Conservation (phyloP, 2,329 filamentous ascomycete genomes). For the Massarina eburnea region DNA sequence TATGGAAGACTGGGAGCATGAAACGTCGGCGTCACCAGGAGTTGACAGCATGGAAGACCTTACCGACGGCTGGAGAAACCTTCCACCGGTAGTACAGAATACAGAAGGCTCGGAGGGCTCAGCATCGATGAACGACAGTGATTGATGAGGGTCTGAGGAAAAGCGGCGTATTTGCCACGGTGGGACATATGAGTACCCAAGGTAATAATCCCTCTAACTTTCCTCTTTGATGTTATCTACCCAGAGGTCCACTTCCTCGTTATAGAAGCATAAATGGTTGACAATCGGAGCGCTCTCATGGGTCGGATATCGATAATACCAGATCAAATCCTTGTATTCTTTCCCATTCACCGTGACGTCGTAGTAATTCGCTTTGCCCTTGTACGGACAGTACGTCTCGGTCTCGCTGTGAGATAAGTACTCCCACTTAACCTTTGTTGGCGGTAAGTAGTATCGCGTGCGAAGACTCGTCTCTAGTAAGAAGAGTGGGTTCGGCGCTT, state of each 20-base stretch:
- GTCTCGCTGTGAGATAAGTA: slow-evolving; percentile 55
- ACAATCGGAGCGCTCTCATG: slow-evolving; percentile 59
- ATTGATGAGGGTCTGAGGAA: too few relatives aligned
- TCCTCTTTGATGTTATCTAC: slow-evolving; percentile 55
- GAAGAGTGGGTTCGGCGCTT: slow-evolving; percentile 51
- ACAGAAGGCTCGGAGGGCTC: too few relatives aligned
- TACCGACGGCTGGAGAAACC: too few relatives aligned
- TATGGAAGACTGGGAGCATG: too few relatives aligned
- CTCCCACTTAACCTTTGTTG: slow-evolving; percentile 52
- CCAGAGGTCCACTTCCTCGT: slow-evolving; percentile 67
- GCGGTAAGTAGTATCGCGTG: slow-evolving; percentile 61
- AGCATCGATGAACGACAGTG: too few relatives aligned
- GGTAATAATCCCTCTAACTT: too few relatives aligned
- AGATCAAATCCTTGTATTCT: slow-evolving; percentile 56
- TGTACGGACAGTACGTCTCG: slow-evolving; percentile 66
- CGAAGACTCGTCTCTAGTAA: slow-evolving; percentile 64
- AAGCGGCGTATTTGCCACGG: too few relatives aligned
- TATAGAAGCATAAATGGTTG: slow-evolving; percentile 65
- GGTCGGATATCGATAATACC: slow-evolving; percentile 64
- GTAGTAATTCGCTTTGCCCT: slow-evolving; percentile 66
- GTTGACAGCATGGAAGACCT: too few relatives aligned
- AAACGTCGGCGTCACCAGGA: too few relatives aligned
- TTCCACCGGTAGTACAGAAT: too few relatives aligned
- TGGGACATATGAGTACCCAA: too few relatives aligned
- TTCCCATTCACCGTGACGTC: slow-evolving; percentile 51